Conservation (phyloP, 352 stramenopile genomes). For the Globisporangium yorkense region DNA sequence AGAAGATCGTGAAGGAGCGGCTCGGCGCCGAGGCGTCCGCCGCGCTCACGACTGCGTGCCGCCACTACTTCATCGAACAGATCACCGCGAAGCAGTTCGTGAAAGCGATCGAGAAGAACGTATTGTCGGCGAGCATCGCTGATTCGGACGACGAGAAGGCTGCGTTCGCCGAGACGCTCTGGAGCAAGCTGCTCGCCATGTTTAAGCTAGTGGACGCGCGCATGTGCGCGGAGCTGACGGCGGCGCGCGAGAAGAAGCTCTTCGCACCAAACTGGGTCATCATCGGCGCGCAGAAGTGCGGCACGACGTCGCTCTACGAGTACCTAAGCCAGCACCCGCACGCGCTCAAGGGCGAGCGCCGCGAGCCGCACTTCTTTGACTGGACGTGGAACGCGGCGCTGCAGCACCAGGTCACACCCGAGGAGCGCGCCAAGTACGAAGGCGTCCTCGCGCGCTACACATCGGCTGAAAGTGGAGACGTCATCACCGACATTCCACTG, state of each 20-base stretch:
- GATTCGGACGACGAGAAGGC: conserved; percentile 1
- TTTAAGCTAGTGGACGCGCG: conserved; percentile 35
- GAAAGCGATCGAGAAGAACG: conserved; percentile 11
- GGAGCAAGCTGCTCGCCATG: conserved; percentile 31
- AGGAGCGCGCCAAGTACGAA: conserved; percentile 20
- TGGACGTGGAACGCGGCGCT: conserved; percentile 40
- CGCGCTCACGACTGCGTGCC: conserved; percentile 25
- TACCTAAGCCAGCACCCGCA: conserved; percentile 85
- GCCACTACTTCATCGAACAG: conserved; percentile 60
- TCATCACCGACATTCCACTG: conserved; percentile 2
- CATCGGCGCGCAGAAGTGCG: conserved; percentile 57
- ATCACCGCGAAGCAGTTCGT: conserved; percentile 42
- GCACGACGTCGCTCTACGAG: conserved; percentile 59
- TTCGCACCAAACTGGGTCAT: conserved; percentile 51
- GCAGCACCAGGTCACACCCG: conserved; percentile 19
- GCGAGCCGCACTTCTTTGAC: conserved; percentile 65
- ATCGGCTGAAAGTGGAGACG: background rate
- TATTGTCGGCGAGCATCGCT: background rate
- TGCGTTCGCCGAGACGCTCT: conserved; percentile 16
- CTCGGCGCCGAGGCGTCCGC: conserved; percentile 15
- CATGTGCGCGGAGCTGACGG: conserved; percentile 24
- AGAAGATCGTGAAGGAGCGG: conserved; percentile 18
- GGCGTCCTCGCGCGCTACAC: conserved; percentile 20
- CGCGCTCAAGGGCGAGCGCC: conserved; percentile 58
- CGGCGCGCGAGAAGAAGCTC: conserved; percentile 13